A percentile compares a stretch with the other conserved stretches of the same genome.
Conservation (phyloP, 371 early-diverging fungal genomes). For the Quaeritorhiza haematococci region DNA sequence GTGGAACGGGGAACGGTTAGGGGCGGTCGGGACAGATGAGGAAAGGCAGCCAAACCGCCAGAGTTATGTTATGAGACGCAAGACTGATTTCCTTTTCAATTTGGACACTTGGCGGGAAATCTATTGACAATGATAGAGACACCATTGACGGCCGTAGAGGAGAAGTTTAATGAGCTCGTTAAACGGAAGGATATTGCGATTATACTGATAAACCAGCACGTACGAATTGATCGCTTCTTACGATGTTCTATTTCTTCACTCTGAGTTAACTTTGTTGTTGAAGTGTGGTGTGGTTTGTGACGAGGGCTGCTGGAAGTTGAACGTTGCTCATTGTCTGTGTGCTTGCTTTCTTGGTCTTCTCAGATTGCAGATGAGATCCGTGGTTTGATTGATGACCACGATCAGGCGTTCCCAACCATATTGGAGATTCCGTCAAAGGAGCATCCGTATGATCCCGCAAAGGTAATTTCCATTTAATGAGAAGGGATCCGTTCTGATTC, state of each 20-base stretch:
- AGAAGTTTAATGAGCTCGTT: conserved; percentile 82
- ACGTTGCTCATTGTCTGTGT: neutral
- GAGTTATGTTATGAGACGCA: no score
- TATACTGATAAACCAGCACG: conserved; percentile 94
- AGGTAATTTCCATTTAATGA: conserved; percentile 13
- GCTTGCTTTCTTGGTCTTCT: no score
- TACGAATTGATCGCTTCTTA: conserved; percentile 28
- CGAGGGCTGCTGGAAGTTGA: no score
- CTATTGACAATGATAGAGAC: conserved; percentile 60
- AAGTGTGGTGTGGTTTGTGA: no score
- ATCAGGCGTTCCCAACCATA: conserved; percentile 90
- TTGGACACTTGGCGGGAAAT: neutral
- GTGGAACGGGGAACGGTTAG: no score
- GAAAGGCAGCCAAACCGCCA: no score
- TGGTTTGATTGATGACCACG: conserved; percentile 81
- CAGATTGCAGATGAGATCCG: conserved; percentile 94
- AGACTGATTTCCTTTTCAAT: neutral
- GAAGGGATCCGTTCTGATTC: neutral
- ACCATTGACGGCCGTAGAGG: conserved; percentile 82
- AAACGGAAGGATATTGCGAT: conserved; percentile 95
- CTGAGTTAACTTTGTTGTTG: neutral
- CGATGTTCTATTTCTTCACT: neutral
- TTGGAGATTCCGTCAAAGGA: conserved; percentile 98
- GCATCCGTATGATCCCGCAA: conserved; percentile 79
- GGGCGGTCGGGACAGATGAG: no score